Evolutionary conservation across 148 eudicot genomes (phyloP), one percentile per base, ranked within the genome.

Genomic region (Euryodendron excelsum): DNA sequence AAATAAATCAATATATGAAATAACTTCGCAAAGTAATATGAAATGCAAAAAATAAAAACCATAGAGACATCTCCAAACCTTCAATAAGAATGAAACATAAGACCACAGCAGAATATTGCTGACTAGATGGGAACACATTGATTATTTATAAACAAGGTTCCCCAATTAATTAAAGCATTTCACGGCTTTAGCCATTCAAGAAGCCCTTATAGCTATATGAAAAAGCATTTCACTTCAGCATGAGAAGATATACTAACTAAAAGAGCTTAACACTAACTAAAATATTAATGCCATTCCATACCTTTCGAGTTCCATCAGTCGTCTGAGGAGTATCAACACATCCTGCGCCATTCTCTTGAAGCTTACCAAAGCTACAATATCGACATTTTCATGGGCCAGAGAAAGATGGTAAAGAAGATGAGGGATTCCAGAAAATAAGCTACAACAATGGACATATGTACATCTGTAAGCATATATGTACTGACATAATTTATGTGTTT

Each of bases 241-340:
- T 52, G 36, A 14, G 30, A 48, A 18, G 21, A 71, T 17, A 28
- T 25, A 30, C 21, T 62, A 41, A 74, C 5, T 10, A 41, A 39
- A 59, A 41, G 9, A 9, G 20, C 33, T n/a, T 37, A 59, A 23
- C 58, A 31, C 25, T 37, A 74, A 74, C 21, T 56, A 74, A 13
- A 48, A 15, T 11, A 15, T 25, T 28, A 23, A 25, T 39, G 1
- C 23, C 63, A 23, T 34, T 27, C 74, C 75, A 73, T 27, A 92
- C 97, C 93, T 87, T 88, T 81, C 79, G 85, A 48, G 81, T 74
- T 72, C 34, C 82, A 84, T 72, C 80, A 36, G 83, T 72, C 67
- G 68, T 76, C 59, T 56, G 50, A 63, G 89, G 77, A 14, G 72
- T 74, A 50, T 84, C 79, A 55, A 34, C 72, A 56, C 67, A 56